phyloP scores from a whole-genome alignment of 768 basidiomycete species.

The Podaxis rugospora region DNA sequence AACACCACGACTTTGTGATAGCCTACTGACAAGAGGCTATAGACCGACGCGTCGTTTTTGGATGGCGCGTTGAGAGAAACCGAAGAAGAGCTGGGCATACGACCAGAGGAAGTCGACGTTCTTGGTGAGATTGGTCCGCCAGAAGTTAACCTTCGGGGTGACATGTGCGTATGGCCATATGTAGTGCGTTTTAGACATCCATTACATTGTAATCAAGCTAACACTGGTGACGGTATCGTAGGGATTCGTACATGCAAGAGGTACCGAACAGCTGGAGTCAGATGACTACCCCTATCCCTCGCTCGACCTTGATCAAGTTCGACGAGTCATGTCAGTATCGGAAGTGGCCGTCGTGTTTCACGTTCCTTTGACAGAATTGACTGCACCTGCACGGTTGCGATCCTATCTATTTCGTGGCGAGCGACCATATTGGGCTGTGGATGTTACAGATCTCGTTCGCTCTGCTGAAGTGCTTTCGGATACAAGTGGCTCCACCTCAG shows the following conservation, averaged over 20 bases:
- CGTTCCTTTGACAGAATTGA: conserved; percentile 53
- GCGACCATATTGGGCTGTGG: conserved; percentile 61
- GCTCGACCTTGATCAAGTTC: conserved; percentile 46
- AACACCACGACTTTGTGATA: neutral
- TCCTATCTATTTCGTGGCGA: conserved; percentile 50
- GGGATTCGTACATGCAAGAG: conserved; percentile 35
- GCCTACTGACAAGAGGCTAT: conserved; percentile 15
- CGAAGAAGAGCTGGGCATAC: conserved; percentile 66
- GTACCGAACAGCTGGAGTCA: conserved; percentile 13
- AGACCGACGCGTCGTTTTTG: conserved; percentile 51
- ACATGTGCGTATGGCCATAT: conserved; percentile 69
- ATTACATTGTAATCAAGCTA: neutral
- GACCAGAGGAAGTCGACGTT: conserved; percentile 55
- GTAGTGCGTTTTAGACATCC: conserved; percentile 47
- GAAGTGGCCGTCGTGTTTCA: conserved; percentile 75
- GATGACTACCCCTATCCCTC: conserved; percentile 55
- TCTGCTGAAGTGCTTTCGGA: conserved; percentile 23
- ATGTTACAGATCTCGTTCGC: conserved; percentile 57
- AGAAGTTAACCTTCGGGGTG: conserved; percentile 50
- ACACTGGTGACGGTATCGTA: conserved; percentile 13
- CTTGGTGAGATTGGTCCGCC: conserved; percentile 64
- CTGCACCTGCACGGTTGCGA: conserved; percentile 44
- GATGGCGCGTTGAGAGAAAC: conserved; percentile 69
- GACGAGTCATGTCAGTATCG: conserved; percentile 38
- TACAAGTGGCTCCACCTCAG: conserved; percentile 17